Evolutionary conservation across 331 rosid genomes (phyloP), one percentile per base, ranked within the genome.

Genomic region (Cydonia oblonga): DNA sequence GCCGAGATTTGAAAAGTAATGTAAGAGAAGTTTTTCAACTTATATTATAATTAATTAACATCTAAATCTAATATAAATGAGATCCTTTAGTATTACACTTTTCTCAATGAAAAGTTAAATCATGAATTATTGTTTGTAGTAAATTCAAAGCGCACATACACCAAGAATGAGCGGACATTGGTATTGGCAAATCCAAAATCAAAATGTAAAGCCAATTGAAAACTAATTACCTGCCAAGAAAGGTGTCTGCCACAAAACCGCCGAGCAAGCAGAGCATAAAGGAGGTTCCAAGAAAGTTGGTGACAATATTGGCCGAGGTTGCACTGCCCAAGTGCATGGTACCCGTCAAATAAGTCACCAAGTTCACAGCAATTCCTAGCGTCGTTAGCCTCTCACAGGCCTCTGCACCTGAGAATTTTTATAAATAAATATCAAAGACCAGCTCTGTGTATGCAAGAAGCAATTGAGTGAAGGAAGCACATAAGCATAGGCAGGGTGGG

Each of bases 271-370:
- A 93, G 62, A 93, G 93, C 96, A 93, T 93, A 71, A 93, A 93
- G 9, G 92, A 89, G 60, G 96, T 90, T 10, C 98, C 98, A 46
- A 93, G 40, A 78, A 93, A 90, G 81, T 93, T 93, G 68, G 98
- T 93, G 81, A 93, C 98, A 4, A 79, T 82, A 72, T 87, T 93
- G 72, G 98, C 98, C 18, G 98, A 82, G 74, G 74, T 77, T 40
- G 96, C 97, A 83, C 84, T 93, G 60, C 98, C 98, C 85, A 93
- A 80, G 83, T 93, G 96, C 98, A 89, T 91, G 9, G 96, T 86
- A 0, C 76, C 88, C 0, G 91, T 88, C 85, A 93, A 69, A 80
- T 93, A 93, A 7, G 97, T 89, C 16, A 93, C 97, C 82, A 93
- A 66, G 79, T 93, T 93, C 46, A 89, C 96, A 0, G 96, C 97